A percentile compares a stretch with the other conserved stretches of the same genome.
Evolutionary conservation across 2,329 filamentous ascomycete genomes (phyloP).

Genomic region (Paecilomyces formosus): DNA sequence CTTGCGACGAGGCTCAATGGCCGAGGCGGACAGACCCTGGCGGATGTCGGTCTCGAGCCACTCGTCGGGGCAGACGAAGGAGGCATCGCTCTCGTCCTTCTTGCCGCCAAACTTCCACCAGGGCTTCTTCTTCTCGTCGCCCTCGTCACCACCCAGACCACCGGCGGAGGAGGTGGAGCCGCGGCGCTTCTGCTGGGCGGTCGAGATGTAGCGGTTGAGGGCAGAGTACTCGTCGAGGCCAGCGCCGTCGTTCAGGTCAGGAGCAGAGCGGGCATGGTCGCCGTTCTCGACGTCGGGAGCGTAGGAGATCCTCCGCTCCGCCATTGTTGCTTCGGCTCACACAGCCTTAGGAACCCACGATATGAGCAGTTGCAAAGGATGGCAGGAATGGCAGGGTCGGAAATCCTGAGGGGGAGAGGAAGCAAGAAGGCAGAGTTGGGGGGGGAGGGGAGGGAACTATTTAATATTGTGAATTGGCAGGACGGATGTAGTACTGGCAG

Average conservation of each 20-base stretch:
- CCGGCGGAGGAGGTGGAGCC: constrained; percentile 38
- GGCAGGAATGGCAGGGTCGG: neutral
- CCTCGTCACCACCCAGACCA: constrained; percentile 30
- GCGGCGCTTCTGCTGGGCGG: constrained; percentile 54
- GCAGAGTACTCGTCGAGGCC: constrained; percentile 56
- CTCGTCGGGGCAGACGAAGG: constrained; percentile 52
- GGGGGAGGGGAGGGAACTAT: neutral
- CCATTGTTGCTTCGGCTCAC: constrained; percentile 27
- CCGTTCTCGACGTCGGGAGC: constrained; percentile 37
- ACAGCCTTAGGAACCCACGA: neutral
- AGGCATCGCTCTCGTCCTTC: constrained; percentile 18
- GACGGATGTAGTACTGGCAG: neutral
- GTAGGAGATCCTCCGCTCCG: constrained; percentile 39
- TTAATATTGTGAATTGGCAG: neutral
- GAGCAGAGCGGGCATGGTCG: constrained; percentile 24
- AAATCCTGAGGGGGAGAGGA: neutral
- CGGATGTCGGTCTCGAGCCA: constrained; percentile 63
- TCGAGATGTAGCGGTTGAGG: constrained; percentile 60
- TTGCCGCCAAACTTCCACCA: constrained; percentile 51
- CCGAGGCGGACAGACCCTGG: constrained; percentile 50
- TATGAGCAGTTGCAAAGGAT: neutral
- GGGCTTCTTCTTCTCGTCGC: constrained; percentile 42
- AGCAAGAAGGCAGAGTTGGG: neutral
- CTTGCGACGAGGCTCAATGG: constrained; percentile 59
- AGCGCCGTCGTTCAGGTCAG: constrained; percentile 20